Percentiles rank a stretch among this genome's conserved stretches.
Evolutionary conservation across 352 stramenopile genomes (phyloP).

Genomic region (Stramenopiles sp.): DNA sequence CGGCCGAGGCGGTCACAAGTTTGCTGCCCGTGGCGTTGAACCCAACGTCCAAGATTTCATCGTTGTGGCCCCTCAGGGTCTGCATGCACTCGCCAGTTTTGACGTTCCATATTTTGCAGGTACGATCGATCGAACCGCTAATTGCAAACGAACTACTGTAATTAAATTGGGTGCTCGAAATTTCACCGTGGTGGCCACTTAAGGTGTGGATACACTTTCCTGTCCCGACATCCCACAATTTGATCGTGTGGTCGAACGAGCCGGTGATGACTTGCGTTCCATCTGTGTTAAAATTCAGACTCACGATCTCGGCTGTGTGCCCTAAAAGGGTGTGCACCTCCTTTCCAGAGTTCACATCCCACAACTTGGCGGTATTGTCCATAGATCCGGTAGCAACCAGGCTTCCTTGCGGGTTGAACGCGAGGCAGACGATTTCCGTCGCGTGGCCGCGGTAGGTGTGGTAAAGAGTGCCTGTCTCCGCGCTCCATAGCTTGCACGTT

Average conservation of each 20-base stretch:
- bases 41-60: conserved; percentile 70
- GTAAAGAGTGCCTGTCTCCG: conserved; percentile 69
- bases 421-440: conserved; percentile 86
- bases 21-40: conserved; percentile 85
- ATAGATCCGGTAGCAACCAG: conserved; percentile 67
- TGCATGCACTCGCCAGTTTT: conserved; percentile 64
- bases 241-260: conserved; percentile 83
- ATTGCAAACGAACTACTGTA: conserved; percentile 71
- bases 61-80: conserved; percentile 75
- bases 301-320: conserved; percentile 80
- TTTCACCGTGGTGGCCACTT: conserved; percentile 75
- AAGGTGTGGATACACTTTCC: conserved; percentile 67
- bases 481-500: conserved; percentile 84
- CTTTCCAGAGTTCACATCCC: conserved; percentile 78
- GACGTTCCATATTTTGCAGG: conserved; percentile 80
- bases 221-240: conserved; percentile 50
- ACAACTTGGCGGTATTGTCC: conserved; percentile 83
- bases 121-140: conserved; percentile 76
- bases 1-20: conserved; percentile 70
- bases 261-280: conserved; percentile 76
- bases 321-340: conserved; percentile 75
- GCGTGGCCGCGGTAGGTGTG: conserved; percentile 80
- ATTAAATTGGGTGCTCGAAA: conserved; percentile 81
- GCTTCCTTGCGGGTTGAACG: conserved; percentile 73
- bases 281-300: conserved; percentile 75